phyloP scores from a whole-genome alignment of 169 alveolate genomes.

The Eimeria falciformis region DNA sequence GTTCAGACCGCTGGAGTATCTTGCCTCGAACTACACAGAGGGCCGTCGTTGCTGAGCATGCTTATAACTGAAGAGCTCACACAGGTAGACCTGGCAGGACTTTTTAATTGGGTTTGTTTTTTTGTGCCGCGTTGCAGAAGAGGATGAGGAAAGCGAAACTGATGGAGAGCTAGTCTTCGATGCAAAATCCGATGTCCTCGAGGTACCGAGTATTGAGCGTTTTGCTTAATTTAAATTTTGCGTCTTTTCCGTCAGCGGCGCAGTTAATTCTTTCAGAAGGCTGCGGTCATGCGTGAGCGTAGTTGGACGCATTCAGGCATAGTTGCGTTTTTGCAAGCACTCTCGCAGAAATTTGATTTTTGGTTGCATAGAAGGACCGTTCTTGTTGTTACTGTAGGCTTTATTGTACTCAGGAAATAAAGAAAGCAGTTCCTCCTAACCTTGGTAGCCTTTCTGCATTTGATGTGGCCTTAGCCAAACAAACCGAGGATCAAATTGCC shows the following conservation, averaged over 20 bases:
- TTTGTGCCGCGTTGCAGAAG: slow-evolving; percentile 21
- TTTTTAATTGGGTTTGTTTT: too few species aligned
- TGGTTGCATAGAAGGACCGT: too few species aligned
- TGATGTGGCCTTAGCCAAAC: slow-evolving; percentile 6
- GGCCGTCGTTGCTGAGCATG: too few species aligned
- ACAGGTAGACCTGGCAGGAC: too few species aligned
- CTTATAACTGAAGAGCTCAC: too few species aligned
- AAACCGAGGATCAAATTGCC: neutral
- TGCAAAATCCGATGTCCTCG: slow-evolving; percentile 28
- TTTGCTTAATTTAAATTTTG: too few species aligned
- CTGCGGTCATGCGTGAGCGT: too few species aligned
- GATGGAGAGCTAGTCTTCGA: neutral
- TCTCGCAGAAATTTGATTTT: neutral
- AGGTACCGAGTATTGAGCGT: neutral
- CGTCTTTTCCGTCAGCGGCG: neutral
- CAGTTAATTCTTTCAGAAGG: neutral
- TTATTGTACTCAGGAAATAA: slow-evolving; percentile 21
- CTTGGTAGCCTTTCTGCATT: neutral
- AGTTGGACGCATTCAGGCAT: too few species aligned
- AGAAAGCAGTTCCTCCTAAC: slow-evolving; percentile 41
- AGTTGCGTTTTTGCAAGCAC: too few species aligned
- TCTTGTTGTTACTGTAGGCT: too few species aligned
- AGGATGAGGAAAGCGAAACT: neutral
- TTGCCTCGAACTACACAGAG: too few species aligned
- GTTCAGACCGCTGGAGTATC: too few species aligned